These are phyloP conservation scores for Agrostemma githago DNA, from an alignment of 148 eudicot species.

Conservation along the genomic window DNA sequence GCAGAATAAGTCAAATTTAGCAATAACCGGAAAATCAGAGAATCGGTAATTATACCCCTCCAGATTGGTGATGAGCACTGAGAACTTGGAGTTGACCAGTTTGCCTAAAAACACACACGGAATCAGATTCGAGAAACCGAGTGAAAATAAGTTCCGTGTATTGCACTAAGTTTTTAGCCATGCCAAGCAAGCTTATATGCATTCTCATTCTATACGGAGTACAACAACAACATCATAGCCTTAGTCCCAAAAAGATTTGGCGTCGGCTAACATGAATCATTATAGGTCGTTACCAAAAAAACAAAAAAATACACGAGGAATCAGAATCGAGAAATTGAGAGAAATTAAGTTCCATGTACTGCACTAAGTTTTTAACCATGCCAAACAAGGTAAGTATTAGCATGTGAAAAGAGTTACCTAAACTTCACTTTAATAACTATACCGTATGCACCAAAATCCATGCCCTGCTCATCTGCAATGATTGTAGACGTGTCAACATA, in stretches of 20 bases:
- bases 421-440: constrained; percentile 91
- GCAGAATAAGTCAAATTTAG: constrained; percentile 11
- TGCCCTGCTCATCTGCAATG: constrained; percentile 73
- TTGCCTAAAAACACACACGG: constrained; percentile 55
- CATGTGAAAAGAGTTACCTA: constrained; percentile 48
- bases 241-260: too few relatives aligned
- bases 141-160: neutral
- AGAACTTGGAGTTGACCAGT: constrained; percentile 92
- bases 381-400: constrained; percentile 4
- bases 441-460: constrained; percentile 83
- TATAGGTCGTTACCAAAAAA: neutral
- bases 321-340: neutral
- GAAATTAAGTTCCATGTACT: neutral
- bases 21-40: constrained; percentile 9
- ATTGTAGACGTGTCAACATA: constrained; percentile 19
- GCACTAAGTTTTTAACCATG: neutral
- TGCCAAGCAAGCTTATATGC: neutral
- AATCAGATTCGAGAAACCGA: neutral
- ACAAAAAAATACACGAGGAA: constrained; percentile 1
- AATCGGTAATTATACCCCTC: constrained; percentile 62
- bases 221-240: too few relatives aligned
- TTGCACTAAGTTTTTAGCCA: constrained; percentile 1
- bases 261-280: too few relatives aligned
- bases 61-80: constrained; percentile 98
- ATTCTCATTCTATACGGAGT: too few relatives aligned